A percentile compares a stretch with the other conserved stretches of the same genome.
These are phyloP conservation scores for Cladosporium cucumerinum DNA, from an alignment of 2,329 filamentous ascomycete genomes.

Conservation along the genomic window DNA sequence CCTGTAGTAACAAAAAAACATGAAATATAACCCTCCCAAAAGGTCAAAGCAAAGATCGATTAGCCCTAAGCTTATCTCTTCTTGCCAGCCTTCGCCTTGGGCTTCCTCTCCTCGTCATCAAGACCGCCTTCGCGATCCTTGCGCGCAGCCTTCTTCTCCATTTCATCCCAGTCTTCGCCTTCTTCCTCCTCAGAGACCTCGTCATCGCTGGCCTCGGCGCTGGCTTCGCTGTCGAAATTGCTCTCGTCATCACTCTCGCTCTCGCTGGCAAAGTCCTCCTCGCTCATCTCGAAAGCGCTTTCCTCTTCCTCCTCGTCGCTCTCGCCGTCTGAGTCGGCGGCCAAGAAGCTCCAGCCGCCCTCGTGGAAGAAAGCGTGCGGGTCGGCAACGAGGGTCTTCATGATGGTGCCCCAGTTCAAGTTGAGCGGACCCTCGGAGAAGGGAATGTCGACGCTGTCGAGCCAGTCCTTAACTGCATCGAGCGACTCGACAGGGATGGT, in stretches of 20 bases:
- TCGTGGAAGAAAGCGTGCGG: slow-evolving; percentile 93
- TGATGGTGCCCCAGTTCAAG: slow-evolving; percentile 97
- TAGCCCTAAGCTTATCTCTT: neutral
- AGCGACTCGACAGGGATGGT: slow-evolving; percentile 95
- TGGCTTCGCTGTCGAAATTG: slow-evolving; percentile 88
- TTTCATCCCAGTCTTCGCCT: slow-evolving; percentile 89
- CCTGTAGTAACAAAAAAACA: slow-evolving; percentile 2
- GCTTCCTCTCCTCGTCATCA: slow-evolving; percentile 58
- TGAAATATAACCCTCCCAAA: neutral
- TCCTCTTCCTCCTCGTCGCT: slow-evolving; percentile 73
- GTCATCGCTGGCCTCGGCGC: slow-evolving; percentile 76
- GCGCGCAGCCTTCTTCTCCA: slow-evolving; percentile 77
- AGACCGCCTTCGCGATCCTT: slow-evolving; percentile 57
- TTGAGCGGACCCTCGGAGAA: slow-evolving; percentile 94
- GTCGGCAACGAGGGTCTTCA: slow-evolving; percentile 96
- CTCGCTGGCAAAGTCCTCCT: slow-evolving; percentile 73
- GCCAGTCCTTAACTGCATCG: slow-evolving; percentile 95
- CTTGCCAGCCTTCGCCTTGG: slow-evolving; percentile 53
- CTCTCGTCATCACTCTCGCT: slow-evolving; percentile 84
- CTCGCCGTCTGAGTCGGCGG: slow-evolving; percentile 82
- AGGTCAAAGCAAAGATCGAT: neutral
- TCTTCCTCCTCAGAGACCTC: slow-evolving; percentile 59
- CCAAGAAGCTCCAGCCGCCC: slow-evolving; percentile 91
- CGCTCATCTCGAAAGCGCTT: slow-evolving; percentile 84
- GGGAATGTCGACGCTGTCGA: slow-evolving; percentile 92